Evolutionary conservation across 2,329 filamentous ascomycete genomes (phyloP), one percentile per base, ranked within the genome.

Genomic region (Pseudonectria foliicola): DNA sequence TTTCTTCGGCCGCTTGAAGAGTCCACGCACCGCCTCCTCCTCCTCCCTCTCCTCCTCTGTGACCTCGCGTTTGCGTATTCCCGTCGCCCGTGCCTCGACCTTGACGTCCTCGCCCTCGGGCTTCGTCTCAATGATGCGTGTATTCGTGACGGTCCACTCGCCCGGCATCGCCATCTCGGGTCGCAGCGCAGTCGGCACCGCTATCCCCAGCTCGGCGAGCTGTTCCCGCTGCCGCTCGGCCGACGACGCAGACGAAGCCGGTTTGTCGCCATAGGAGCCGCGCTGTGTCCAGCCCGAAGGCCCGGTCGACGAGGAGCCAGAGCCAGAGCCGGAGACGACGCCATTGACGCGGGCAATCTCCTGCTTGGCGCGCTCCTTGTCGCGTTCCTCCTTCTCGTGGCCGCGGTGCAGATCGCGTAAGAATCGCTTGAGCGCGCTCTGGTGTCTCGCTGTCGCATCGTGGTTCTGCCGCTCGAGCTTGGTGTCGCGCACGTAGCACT

Each of bases 281-380:
- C 5, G 29, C 3, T 10, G 28, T 10, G 29, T 34, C 13, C 42
- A 38, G 6, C 40, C 41, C 4, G 48, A 46, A 31, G 51, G 32
- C 25, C 48, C 38, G 38, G 39, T 53, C 0, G 59, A 52, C 2
- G 60, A 52, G 6, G 57, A 48, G 4, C 70, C 70, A 11, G 72
- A 63, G 1, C 87, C 80, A 6, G 57, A 48, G 4, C 70, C 70
- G 12, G 72, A 63, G 1, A 87, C 80, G 13, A 93, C 65, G 23
- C 85, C 83, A 58, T 92, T 92, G 30, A 98, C 67, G 13, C 92
- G 73, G 35, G 88, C 86, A 29, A 96, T 77, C 57, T 98, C 92
- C 44, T 79, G 77, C 54, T 83, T 85, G 2, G 88, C 90, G 25
- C 79, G 73, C 37, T 93, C 83, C 56, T 86, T 84, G 6, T 95